Percentiles rank a stretch among this genome's conserved stretches.
Conservation (phyloP, 768 basidiomycete genomes). For the Tricholoma matsutake region DNA sequence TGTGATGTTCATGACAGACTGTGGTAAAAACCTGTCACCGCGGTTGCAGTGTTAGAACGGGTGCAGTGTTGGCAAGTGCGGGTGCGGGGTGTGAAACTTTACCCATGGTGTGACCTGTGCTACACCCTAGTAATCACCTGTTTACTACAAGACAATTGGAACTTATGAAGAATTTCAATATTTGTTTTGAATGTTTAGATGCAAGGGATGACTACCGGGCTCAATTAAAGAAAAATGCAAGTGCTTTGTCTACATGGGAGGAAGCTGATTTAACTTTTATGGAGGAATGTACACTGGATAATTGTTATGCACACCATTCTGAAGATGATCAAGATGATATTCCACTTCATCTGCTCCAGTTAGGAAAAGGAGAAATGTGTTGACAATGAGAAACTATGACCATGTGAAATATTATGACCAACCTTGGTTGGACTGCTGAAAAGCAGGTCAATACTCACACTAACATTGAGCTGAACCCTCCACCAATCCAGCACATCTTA, state of each 20-base stretch:
- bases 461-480: too few species aligned
- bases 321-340: neutral
- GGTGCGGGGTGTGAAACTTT: too few species aligned
- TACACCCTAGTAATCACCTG: too few species aligned
- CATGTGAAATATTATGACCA: neutral
- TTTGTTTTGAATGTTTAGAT: slow-evolving; percentile 27
- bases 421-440: neutral
- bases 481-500: too few species aligned
- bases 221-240: slow-evolving; percentile 4
- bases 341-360: neutral
- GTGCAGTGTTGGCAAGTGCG: too few species aligned
- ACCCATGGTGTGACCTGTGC: too few species aligned
- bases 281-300: neutral
- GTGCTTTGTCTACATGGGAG: slow-evolving; percentile 1
- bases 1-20: too few species aligned
- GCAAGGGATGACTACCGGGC: slow-evolving; percentile 24
- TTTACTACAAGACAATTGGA: slow-evolving; percentile 14
- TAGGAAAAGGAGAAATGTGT: neutral
- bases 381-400: too few species aligned
- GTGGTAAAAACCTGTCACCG: too few species aligned
- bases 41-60: too few species aligned
- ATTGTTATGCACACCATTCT: neutral
- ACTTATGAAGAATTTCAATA: slow-evolving; percentile 27
- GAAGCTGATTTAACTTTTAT: neutral
- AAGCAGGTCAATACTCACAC: neutral